Conservation (phyloP, 78 protist genomes). For the Dictyostelium intermedium region DNA sequence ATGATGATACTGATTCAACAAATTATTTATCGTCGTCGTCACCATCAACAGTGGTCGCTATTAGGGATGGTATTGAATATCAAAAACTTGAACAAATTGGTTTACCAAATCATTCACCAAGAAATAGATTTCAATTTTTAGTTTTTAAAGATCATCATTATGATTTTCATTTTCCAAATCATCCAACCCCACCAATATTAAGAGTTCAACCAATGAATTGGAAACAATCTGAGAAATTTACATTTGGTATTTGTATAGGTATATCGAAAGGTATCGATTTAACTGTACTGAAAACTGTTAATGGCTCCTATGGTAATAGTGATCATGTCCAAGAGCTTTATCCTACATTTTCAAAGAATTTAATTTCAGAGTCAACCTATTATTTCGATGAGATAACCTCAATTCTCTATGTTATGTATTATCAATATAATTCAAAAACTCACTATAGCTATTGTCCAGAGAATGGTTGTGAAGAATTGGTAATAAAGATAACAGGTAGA, state of each 20-base stretch:
- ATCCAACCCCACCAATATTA: slow-evolving; percentile 23
- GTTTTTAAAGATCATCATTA: neutral
- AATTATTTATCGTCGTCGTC: neutral
- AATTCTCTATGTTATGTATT: neutral
- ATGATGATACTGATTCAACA: neutral
- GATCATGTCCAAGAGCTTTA: neutral
- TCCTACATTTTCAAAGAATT: neutral
- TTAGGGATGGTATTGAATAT: slow-evolving; percentile 5
- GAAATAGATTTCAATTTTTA: slow-evolving; percentile 3
- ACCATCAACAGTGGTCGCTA: neutral
- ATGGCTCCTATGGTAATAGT: neutral
- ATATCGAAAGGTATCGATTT: neutral
- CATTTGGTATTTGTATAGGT: slow-evolving; percentile 58
- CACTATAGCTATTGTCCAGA: neutral
- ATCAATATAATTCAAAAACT: neutral
- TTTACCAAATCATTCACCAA: slow-evolving; percentile 43
- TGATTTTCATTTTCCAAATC: slow-evolving; percentile 42
- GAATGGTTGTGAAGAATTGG: slow-evolving; percentile 25
- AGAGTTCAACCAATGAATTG: slow-evolving; percentile 35
- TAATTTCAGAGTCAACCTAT: neutral
- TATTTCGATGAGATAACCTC: neutral
- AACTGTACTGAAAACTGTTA: neutral
- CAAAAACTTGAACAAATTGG: neutral
- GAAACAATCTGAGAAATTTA: neutral
- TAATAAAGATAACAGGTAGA: neutral